Conservation (phyloP, 2,329 filamentous ascomycete genomes). For the Ceratocystis huliohia region DNA sequence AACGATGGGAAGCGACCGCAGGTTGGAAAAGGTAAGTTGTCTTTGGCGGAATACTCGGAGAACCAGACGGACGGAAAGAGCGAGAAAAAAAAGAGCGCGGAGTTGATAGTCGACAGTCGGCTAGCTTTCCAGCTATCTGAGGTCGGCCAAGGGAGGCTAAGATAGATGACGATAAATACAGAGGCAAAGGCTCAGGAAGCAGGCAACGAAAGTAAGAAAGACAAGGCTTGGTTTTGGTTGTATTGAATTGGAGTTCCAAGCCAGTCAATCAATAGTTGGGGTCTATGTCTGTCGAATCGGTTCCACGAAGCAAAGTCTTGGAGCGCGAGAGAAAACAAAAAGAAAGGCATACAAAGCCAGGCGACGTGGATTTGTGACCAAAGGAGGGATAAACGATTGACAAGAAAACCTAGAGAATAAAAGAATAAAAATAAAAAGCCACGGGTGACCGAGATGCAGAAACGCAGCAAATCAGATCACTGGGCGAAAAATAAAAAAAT, state of each 20-base stretch:
- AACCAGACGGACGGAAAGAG: too few relatives aligned
- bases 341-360: not conserved
- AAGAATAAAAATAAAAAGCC: conserved; percentile 22
- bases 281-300: not conserved
- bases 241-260: not conserved
- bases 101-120: not conserved
- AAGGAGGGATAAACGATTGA: conserved; percentile 1
- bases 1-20: too few relatives aligned
- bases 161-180: conserved; percentile 16
- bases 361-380: not conserved
- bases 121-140: conserved; percentile 34
- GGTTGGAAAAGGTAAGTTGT: too few relatives aligned
- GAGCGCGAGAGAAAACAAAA: not conserved
- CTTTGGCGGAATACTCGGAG: too few relatives aligned
- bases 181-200: not conserved
- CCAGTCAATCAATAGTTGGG: not conserved
- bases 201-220: not conserved
- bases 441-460: not conserved
- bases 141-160: not conserved
- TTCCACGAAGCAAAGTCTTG: not conserved
- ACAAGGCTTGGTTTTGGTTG: not conserved
- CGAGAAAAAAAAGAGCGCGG: too few relatives aligned
- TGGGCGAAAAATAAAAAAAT: conserved; percentile 21
- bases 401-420: conserved; percentile 13
- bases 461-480: not conserved